phyloP scores from a whole-genome alignment of 495 filamentous ascomycete genomes.

The Aspergillus carlsbadensis region DNA sequence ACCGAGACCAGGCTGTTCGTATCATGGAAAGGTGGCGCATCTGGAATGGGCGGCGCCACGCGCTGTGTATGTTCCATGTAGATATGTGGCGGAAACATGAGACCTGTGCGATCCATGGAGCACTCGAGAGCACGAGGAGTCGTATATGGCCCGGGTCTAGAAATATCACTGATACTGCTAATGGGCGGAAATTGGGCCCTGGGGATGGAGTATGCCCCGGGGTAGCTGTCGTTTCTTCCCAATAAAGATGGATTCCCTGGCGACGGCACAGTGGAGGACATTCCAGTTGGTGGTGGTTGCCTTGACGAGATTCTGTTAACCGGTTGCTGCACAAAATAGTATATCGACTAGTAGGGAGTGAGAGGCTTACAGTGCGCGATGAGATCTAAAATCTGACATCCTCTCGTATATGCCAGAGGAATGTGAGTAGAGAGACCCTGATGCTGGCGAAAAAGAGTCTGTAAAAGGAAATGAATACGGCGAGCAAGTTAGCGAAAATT shows the following conservation, averaged over 20 bases:
- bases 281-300: conserved; percentile 40
- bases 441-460: conserved; percentile 43
- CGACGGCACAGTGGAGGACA: conserved; percentile 35
- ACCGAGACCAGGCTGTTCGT: conserved; percentile 59
- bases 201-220: conserved; percentile 34
- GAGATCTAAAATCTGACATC: conserved; percentile 39
- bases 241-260: conserved; percentile 28
- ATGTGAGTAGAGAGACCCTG: conserved; percentile 41
- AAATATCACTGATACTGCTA: conserved; percentile 35
- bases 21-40: conserved; percentile 56
- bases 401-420: conserved; percentile 40
- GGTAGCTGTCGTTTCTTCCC: conserved; percentile 37
- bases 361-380: conserved; percentile 47
- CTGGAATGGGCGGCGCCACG: conserved; percentile 27
- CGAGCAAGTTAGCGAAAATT: conserved; percentile 19
- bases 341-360: background rate
- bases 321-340: conserved; percentile 5
- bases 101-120: conserved; percentile 32
- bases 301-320: conserved; percentile 17
- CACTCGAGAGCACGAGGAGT: conserved; percentile 37
- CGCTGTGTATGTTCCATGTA: conserved; percentile 36
- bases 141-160: conserved; percentile 33
- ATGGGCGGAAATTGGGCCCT: conserved; percentile 34
- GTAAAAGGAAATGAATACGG: conserved; percentile 18
- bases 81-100: conserved; percentile 31